A percentile compares a stretch with the other conserved stretches of the same genome.
These are phyloP conservation scores for Drechslerella dactyloides DNA, from an alignment of 2,329 filamentous ascomycete genomes.

Conservation along the genomic window DNA sequence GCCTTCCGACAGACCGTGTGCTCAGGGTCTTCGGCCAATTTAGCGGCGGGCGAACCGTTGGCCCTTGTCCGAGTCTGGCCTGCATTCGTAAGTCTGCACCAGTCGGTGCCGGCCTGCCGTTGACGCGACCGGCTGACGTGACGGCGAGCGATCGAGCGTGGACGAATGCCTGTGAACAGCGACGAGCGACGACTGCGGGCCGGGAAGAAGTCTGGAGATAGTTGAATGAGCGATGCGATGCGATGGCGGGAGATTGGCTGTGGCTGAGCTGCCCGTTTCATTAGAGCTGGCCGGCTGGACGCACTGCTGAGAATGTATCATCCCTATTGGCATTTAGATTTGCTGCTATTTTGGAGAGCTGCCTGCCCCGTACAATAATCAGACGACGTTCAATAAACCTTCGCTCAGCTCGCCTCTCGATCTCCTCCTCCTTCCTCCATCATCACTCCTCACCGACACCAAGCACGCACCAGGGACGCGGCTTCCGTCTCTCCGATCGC, in stretches of 20 bases:
- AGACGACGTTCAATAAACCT: constrained; percentile 14
- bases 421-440: constrained; percentile 9
- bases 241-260: constrained; percentile 2
- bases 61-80: not conserved
- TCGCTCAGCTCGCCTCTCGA: constrained; percentile 15
- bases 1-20: constrained; percentile 2
- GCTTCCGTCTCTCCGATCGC: constrained; percentile 18
- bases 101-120: not conserved
- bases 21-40: constrained; percentile 3
- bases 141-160: not conserved
- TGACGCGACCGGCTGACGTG: not conserved
- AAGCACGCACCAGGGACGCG: not conserved
- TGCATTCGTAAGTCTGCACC: constrained; percentile 1
- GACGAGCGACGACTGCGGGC: too few species aligned
- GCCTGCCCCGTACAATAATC: not conserved
- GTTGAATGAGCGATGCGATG: not conserved
- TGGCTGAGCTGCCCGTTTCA: constrained; percentile 4
- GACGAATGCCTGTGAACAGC: too few species aligned
- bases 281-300: not conserved
- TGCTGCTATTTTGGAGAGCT: constrained; percentile 1
- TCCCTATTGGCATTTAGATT: constrained; percentile 4
- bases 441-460: constrained; percentile 4
- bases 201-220: not conserved
- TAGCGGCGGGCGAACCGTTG: not conserved
- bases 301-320: not conserved